These are phyloP conservation scores for Eimeria falciformis DNA, from an alignment of 169 alveolate genomes.

Conservation along the genomic window DNA sequence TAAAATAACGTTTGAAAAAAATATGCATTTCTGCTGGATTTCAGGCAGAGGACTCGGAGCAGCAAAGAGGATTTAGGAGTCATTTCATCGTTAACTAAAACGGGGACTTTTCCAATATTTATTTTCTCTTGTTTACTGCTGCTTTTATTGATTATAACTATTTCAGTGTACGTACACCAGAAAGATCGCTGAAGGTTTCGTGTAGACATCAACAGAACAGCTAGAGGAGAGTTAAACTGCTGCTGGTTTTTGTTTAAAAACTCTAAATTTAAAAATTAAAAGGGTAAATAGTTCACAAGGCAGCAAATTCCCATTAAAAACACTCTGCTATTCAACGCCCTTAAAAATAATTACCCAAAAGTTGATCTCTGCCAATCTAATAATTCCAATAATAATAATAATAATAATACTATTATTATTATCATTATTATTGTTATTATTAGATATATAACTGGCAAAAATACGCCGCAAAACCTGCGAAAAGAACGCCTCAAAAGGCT, in stretches of 20 bases:
- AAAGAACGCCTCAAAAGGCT: too few relatives aligned
- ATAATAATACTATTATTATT: too few relatives aligned
- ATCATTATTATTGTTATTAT: too few relatives aligned
- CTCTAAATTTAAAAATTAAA: too few relatives aligned
- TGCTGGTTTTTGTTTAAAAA: too few relatives aligned
- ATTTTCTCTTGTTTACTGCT: not conserved
- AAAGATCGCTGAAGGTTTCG: not conserved
- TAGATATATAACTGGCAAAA: too few relatives aligned
- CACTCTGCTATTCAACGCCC: too few relatives aligned
- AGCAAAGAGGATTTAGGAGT: slow-evolving; percentile 73
- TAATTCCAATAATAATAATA: not conserved
- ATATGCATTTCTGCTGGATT: not conserved
- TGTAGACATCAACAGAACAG: not conserved
- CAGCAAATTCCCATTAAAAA: too few relatives aligned
- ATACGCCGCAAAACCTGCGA: too few relatives aligned
- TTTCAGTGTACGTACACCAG: not conserved
- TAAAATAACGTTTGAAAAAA: not conserved
- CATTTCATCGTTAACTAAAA: slow-evolving; percentile 70
- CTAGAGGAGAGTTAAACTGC: not conserved
- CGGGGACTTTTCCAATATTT: not conserved
- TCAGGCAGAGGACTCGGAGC: slow-evolving; percentile 75
- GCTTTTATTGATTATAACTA: not conserved
- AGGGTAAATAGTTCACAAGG: too few relatives aligned
- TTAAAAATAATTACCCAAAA: too few relatives aligned
- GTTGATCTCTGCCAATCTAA: not conserved